Base-by-base conservation (phyloP, 139 green algal species). In the Coelastrella sp. region DNA sequence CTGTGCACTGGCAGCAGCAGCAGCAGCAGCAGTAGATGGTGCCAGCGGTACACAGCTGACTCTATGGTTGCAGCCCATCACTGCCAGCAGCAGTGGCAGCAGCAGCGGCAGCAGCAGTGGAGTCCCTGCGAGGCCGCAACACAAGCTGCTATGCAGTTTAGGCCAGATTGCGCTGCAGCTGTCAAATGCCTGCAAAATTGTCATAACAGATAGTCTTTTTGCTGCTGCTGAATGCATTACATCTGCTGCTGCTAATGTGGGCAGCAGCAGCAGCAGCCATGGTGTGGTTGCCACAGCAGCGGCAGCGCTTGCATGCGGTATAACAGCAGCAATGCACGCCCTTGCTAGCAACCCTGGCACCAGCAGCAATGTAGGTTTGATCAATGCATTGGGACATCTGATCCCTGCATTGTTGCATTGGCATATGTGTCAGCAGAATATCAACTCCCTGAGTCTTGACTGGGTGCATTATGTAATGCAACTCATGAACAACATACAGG, bases 21-120 rank as follows among this genome's bases (percentile, higher is more conserved):
- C 71, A 80, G 23, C 74, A 80, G 74, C 74, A 80, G 23, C 73
- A 78, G 73, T 19, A 78, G 73, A 7, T n/a, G 17, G 73, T 78
- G 73, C 17, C 73, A 47, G 32, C 32, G 32, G 32, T 47, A 47
- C 32, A 47, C 32, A 47, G 32, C 32, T 47, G 32, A 47, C 32
- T 47, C 32, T 47, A 47, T 47, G 32, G 32, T 47, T 47, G 32
- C 32, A 47, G 32, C 32, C 73, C 17, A 11, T 20, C 73, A 56
- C 57, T 57, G 19, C 5, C 79, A 85, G 79, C 79, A 68, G 58
- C 79, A 85, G 10, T 5, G 23, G 56, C 79, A 85, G 57, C 79
- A 60, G 57, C 79, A 68, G 19, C 79, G 68, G 79, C 58, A 85
- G 32, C 32, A 47, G 32, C 32, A 47, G 32, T 47, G 32, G 57